Percentiles rank a stretch among this genome's conserved stretches.
phyloP scores from a whole-genome alignment of 2,329 filamentous ascomycete genomes.

The Arthroderma sp. region DNA sequence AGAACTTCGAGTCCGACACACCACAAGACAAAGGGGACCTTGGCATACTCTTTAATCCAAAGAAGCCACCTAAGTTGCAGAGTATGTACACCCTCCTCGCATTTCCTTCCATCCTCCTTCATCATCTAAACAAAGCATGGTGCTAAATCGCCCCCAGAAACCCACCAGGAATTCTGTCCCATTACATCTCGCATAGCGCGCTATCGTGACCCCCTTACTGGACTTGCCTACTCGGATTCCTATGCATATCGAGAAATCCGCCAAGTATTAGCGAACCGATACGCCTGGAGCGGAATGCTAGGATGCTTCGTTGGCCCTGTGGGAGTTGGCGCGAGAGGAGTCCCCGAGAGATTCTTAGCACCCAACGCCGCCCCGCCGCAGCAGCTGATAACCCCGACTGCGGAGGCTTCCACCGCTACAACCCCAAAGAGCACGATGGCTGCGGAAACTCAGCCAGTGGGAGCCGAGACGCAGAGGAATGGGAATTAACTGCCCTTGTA shows the following conservation, averaged over 20 bases:
- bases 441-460: neutral
- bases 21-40: slow-evolving; percentile 40
- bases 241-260: slow-evolving; percentile 69
- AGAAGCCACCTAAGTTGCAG: slow-evolving; percentile 33
- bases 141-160: slow-evolving; percentile 20
- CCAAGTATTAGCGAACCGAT: slow-evolving; percentile 57
- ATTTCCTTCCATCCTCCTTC: neutral
- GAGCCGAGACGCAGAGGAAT: slow-evolving; percentile 1
- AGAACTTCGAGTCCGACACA: slow-evolving; percentile 43
- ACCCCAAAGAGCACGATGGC: neutral
- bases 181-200: slow-evolving; percentile 71
- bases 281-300: slow-evolving; percentile 67
- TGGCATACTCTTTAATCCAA: slow-evolving; percentile 43
- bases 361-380: slow-evolving; percentile 12
- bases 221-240: slow-evolving; percentile 65
- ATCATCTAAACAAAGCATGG: slow-evolving; percentile 6
- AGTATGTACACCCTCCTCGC: slow-evolving; percentile 24
- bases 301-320: slow-evolving; percentile 67
- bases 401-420: neutral
- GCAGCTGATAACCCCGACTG: slow-evolving; percentile 1
- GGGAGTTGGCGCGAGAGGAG: slow-evolving; percentile 52
- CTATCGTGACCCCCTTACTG: slow-evolving; percentile 75
- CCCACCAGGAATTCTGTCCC: slow-evolving; percentile 49
- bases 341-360: slow-evolving; percentile 60
- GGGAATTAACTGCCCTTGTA: slow-evolving; percentile 1